Base-by-base conservation (phyloP, 2,329 filamentous ascomycete species). In the Neonectria hederae region DNA sequence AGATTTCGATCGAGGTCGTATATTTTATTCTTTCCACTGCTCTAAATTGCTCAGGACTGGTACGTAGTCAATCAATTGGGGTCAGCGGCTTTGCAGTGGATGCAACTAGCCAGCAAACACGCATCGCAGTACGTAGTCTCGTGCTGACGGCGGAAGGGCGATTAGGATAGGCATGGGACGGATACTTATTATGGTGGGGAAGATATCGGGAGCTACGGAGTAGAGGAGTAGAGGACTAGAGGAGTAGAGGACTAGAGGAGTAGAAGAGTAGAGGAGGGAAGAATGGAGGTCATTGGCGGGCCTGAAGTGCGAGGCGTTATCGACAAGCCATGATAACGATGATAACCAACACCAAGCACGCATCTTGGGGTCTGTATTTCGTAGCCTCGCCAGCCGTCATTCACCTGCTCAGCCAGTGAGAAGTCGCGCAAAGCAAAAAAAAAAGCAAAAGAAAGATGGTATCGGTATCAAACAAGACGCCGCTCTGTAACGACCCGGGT, bases 401-500 rank as follows among this genome's bases (percentile, higher is more conserved):
- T 7, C 35, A 19, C 46, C 19, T 7, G 19, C 5, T 4, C 54
- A 43, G 43, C 59, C 63, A 67, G 63, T 66, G n/a, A 53, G 24
- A 35, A 22, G 38, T 45, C 59, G 26, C 49, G 45, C 46, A 59
- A 55, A 59, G 32, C 40, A n/a, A 38, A 48, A 14, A n/a, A 38
- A 48, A 14, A 43, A 22, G 19, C 19, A 38, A 49, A 45, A 17
- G 10, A 30, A 43, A 40, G 17, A 21, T 26, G 26, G 42, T 28
- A 19, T 28, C 26, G 26, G 42, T 28, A 28, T 28, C 42, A 51
- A 30, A 32, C 28, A 28, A 21, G 38, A 35, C 19, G 46, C 56
- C 30, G 48, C 26, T 40, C 21, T 45, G 24, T 26, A 26, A 26
- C 24, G 7, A 9, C 14, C 28, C 24, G 24, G 24, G 24, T 24